Conservation (phyloP, 371 early-diverging fungal genomes). For the Gilbertella persicaria region DNA sequence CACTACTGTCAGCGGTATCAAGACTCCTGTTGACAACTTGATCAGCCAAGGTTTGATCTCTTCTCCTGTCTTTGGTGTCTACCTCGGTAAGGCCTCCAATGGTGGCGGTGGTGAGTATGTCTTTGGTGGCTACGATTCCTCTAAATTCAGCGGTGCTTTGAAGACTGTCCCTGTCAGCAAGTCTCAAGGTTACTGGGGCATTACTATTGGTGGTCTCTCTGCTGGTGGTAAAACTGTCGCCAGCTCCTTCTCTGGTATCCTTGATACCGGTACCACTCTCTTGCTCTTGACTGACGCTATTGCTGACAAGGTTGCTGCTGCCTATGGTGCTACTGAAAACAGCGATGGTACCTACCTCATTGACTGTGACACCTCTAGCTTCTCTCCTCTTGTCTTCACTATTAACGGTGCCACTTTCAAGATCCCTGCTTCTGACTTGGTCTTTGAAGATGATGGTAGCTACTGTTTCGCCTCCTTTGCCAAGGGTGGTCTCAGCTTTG, state of each 20-base stretch:
- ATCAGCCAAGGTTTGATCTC: too few relatives aligned
- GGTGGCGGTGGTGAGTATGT: too few relatives aligned
- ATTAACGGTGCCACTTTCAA: constrained; percentile 11
- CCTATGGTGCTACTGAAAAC: constrained; percentile 20
- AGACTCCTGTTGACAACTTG: constrained; percentile 43
- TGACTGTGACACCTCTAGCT: constrained; percentile 15
- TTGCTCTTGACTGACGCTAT: constrained; percentile 49
- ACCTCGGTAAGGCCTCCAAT: too few relatives aligned
- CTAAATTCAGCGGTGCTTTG: too few relatives aligned
- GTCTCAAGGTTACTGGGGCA: constrained; percentile 57
- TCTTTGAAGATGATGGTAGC: constrained; percentile 19
- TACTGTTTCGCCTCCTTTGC: too few relatives aligned
- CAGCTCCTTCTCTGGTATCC: constrained; percentile 34
- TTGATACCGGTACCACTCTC: constrained; percentile 66
- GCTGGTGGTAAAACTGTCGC: not conserved
- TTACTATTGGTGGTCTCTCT: constrained; percentile 35
- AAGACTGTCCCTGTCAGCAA: too few relatives aligned
- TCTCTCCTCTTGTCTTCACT: constrained; percentile 15
- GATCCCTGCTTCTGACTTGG: constrained; percentile 15
- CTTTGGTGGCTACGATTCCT: too few relatives aligned
- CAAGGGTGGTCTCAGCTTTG: too few relatives aligned
- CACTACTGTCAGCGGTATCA: constrained; percentile 47
- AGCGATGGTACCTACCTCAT: constrained; percentile 26
- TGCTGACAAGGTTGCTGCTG: constrained; percentile 20
- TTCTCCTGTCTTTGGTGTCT: too few relatives aligned